Percentiles rank a stretch among this genome's conserved stretches.
Conservation (phyloP, 495 filamentous ascomycete species). For the Neurospora pannonica region DNA sequence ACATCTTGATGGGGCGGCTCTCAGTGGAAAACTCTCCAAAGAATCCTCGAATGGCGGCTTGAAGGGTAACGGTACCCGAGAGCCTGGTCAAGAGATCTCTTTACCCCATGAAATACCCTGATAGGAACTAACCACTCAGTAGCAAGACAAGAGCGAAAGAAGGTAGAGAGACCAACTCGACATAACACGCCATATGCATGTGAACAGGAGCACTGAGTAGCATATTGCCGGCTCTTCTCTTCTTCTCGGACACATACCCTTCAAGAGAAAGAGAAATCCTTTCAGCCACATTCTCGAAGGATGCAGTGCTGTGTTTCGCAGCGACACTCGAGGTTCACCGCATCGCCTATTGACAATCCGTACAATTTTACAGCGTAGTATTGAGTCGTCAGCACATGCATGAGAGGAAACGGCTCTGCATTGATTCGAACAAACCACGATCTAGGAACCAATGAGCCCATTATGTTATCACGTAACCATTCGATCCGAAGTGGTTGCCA, state of each 20-base stretch:
- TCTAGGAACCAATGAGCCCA: background rate
- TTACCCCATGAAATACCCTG: background rate
- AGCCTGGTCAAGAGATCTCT: conserved; percentile 9
- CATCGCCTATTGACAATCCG: background rate
- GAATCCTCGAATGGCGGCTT: background rate
- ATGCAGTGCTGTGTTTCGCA: background rate
- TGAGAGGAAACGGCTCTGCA: conserved; percentile 13
- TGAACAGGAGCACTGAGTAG: background rate
- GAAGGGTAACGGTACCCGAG: conserved; percentile 12
- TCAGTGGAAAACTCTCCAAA: background rate
- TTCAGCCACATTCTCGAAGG: background rate
- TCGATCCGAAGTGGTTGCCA: background rate
- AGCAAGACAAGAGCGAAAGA: background rate
- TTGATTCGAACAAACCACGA: background rate
- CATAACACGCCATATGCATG: background rate
- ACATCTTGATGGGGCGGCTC: background rate
- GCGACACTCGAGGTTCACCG: background rate
- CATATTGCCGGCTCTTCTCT: background rate
- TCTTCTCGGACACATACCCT: background rate
- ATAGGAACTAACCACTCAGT: background rate
- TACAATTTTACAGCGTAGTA: conserved; percentile 11
- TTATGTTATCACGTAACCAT: background rate
- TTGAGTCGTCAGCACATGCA: conserved; percentile 14
- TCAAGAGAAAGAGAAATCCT: background rate
- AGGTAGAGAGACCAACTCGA: background rate